Conservation (phyloP, 2,329 filamentous ascomycete genomes). For the Penicillium sp. region DNA sequence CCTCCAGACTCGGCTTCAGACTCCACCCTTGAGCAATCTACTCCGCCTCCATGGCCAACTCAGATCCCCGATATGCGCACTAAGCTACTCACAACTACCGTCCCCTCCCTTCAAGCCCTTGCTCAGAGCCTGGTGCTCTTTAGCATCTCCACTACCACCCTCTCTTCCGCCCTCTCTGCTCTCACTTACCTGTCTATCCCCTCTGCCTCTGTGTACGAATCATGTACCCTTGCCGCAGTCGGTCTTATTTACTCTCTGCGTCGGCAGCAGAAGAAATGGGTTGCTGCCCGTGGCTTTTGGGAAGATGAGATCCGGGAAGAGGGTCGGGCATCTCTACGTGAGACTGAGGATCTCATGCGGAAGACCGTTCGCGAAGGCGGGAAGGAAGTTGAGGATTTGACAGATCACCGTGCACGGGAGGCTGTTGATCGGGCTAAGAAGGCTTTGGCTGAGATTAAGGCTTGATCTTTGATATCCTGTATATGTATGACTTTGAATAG, state of each 20-base stretch:
- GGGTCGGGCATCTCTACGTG: conserved; percentile 55
- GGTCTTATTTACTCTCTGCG: conserved; percentile 59
- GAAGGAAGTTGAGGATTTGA: conserved; percentile 32
- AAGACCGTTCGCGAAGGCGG: conserved; percentile 49
- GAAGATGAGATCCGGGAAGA: conserved; percentile 57
- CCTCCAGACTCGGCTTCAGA: conserved; percentile 9
- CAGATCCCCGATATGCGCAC: conserved; percentile 72
- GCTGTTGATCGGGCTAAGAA: conserved; percentile 49
- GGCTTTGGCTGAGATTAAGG: conserved; percentile 43
- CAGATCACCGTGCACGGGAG: conserved; percentile 44
- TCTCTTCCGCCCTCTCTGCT: conserved; percentile 57
- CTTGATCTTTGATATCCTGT: conserved; percentile 16
- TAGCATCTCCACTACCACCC: conserved; percentile 69
- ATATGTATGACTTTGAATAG: conserved; percentile 20
- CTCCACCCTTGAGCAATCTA: conserved; percentile 6
- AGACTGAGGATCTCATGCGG: conserved; percentile 54
- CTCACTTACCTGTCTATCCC: conserved; percentile 58
- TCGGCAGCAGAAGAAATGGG: conserved; percentile 61
- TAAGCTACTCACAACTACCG: conserved; percentile 64
- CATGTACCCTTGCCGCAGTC: conserved; percentile 59
- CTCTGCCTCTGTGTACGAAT: conserved; percentile 56
- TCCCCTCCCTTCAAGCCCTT: conserved; percentile 70
- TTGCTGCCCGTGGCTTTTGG: conserved; percentile 53
- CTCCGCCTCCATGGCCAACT: conserved; percentile 63
- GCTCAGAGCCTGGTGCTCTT: conserved; percentile 75